These are phyloP conservation scores for Dactylonectria macrodidyma DNA, from an alignment of 2,329 filamentous ascomycete genomes.

Conservation along the genomic window DNA sequence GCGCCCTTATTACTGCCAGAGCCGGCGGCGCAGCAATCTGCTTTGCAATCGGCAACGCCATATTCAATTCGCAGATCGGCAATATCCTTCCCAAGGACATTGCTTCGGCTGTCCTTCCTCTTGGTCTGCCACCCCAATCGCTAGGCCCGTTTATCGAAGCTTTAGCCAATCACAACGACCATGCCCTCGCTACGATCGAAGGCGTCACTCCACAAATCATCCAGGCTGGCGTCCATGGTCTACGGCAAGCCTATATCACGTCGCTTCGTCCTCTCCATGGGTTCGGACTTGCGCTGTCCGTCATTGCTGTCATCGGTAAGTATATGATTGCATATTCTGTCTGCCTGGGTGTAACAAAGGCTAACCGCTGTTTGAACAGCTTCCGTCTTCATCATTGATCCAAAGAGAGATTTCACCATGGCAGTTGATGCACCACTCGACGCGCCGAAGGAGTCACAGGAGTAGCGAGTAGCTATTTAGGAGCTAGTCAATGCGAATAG, in stretches of 20 bases:
- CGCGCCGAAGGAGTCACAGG: no score
- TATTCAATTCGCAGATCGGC: neutral
- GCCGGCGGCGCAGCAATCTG: neutral
- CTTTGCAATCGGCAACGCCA: neutral
- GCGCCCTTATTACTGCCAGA: neutral
- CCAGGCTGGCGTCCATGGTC: neutral
- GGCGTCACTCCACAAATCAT: neutral
- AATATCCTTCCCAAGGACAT: neutral
- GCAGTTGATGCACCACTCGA: neutral
- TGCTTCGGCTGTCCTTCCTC: neutral
- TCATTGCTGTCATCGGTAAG: neutral
- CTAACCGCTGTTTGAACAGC: no score
- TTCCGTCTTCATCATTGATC: neutral
- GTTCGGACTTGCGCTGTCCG: neutral
- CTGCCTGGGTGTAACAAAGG: neutral
- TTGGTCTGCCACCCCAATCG: neutral
- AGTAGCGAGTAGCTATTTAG: no score
- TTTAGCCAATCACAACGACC: neutral
- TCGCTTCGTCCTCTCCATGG: neutral
- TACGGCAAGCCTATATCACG: neutral
- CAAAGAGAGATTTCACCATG: constrained; percentile 1
- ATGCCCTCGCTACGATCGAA: neutral
- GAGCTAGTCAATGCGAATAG: no score
- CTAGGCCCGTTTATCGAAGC: neutral
- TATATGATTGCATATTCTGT: neutral